A percentile compares a stretch with the other conserved stretches of the same genome.
Conservation (phyloP, 2,329 filamentous ascomycete species). For the Pseudogymnoascus sp. region DNA sequence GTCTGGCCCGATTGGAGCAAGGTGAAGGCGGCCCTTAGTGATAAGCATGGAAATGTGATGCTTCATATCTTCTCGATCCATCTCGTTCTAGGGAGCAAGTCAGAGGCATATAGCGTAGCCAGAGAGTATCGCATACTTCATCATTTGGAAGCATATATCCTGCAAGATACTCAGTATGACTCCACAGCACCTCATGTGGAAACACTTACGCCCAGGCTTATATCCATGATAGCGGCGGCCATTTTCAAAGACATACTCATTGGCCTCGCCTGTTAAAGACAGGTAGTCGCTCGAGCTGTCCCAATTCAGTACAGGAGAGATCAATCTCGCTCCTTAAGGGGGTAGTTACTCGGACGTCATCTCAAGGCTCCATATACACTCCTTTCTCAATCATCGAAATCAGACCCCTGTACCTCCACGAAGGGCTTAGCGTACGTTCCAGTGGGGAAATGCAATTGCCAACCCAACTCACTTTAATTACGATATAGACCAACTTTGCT, state of each 20-base stretch:
- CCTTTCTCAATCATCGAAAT: not conserved
- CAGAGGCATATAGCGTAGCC: slow-evolving; percentile 15
- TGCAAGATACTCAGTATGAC: not conserved
- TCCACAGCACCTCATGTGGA: not conserved
- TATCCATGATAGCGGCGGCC: slow-evolving; percentile 10
- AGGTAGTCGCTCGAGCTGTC: not conserved
- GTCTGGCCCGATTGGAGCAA: not conserved
- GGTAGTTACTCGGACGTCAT: not conserved
- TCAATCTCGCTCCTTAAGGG: not conserved
- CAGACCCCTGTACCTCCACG: not conserved
- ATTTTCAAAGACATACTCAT: slow-evolving; percentile 10
- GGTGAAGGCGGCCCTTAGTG: slow-evolving; percentile 9
- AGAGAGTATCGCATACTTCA: slow-evolving; percentile 6
- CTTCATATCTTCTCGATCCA: slow-evolving; percentile 13
- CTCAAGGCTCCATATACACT: not conserved
- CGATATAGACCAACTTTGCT: not conserved
- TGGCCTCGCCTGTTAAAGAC: not conserved
- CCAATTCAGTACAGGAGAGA: not conserved
- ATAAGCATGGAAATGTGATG: slow-evolving; percentile 11
- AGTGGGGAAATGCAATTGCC: not conserved
- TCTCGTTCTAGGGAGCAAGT: slow-evolving; percentile 5
- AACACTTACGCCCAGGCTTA: slow-evolving; percentile 4
- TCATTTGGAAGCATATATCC: slow-evolving; percentile 7
- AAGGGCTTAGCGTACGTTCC: not conserved
- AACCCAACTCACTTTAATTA: not conserved